A percentile compares a stretch with the other conserved stretches of the same genome.
Conservation (phyloP, 768 basidiomycete species). For the Russula lepida region DNA sequence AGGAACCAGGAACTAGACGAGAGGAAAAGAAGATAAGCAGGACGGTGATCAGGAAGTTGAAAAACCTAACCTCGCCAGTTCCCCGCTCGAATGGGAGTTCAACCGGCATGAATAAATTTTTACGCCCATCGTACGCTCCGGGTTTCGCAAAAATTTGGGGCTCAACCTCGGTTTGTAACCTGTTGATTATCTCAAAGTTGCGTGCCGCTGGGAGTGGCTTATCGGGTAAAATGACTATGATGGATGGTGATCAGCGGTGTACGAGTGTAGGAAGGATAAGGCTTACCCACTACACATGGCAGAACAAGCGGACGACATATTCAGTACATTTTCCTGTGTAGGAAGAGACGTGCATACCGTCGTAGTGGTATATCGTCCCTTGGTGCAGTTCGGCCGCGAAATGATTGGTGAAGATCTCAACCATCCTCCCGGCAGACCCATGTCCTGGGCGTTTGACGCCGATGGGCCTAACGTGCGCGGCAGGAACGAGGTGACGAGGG, state of each 20-base stretch:
- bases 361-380: constrained; percentile 65
- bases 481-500: constrained; percentile 26
- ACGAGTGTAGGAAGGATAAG: not conserved
- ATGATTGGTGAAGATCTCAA: constrained; percentile 47
- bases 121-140: constrained; percentile 71
- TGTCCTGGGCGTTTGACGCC: constrained; percentile 64
- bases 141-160: constrained; percentile 65
- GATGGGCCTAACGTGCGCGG: constrained; percentile 39
- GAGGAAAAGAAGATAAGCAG: constrained; percentile 3
- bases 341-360: constrained; percentile 42
- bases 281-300: constrained; percentile 36
- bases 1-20: constrained; percentile 50
- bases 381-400: constrained; percentile 56
- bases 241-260: not conserved
- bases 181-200: constrained; percentile 62
- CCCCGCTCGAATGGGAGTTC: constrained; percentile 50
- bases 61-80: constrained; percentile 37
- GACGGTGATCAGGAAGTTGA: not conserved
- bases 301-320: not conserved
- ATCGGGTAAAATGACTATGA: constrained; percentile 56
- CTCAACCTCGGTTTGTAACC: constrained; percentile 48
- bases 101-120: constrained; percentile 60
- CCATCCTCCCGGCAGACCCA: constrained; percentile 45
- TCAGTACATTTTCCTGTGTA: not conserved
- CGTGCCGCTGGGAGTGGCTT: constrained; percentile 57